phyloP scores from a whole-genome alignment of 768 basidiomycete species.

The Tylopilus plumbeoviolaceoides region DNA sequence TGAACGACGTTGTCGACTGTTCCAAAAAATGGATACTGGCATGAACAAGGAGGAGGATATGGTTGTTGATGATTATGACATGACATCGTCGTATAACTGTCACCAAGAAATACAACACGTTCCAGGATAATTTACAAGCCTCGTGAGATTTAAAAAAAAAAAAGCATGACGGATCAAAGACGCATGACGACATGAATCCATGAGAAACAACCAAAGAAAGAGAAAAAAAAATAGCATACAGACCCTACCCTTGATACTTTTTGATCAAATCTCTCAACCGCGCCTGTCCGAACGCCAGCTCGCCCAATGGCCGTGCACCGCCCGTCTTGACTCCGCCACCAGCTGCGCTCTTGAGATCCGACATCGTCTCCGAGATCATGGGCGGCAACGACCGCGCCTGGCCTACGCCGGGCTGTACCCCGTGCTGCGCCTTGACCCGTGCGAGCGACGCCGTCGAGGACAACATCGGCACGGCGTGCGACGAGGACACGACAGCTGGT shows the following conservation, averaged over 20 bases:
- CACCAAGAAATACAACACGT: conserved; percentile 1
- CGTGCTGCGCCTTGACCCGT: conserved; percentile 34
- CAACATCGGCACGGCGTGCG: conserved; percentile 66
- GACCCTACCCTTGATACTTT: conserved; percentile 61
- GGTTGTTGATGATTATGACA: too few relatives aligned
- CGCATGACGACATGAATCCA: too few relatives aligned
- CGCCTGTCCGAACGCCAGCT: conserved; percentile 74
- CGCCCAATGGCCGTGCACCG: conserved; percentile 29
- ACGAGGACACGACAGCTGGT: conserved; percentile 66
- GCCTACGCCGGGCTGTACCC: background rate
- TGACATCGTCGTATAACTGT: too few relatives aligned
- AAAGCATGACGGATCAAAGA: background rate
- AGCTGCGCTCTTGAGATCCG: conserved; percentile 10
- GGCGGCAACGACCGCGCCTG: conserved; percentile 26
- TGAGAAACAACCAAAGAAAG: background rate
- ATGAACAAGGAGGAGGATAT: too few relatives aligned
- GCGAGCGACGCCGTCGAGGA: conserved; percentile 77
- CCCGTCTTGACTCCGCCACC: conserved; percentile 5
- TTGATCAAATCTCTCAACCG: conserved; percentile 73
- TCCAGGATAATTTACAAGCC: background rate
- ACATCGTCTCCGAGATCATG: conserved; percentile 32
- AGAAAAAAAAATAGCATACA: background rate
- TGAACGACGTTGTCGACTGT: too few relatives aligned
- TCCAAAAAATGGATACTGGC: background rate
- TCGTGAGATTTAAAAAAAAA: background rate